These are phyloP conservation scores for Apostasia ramifera DNA, from an alignment of 106 monocot species.

Conservation along the genomic window DNA sequence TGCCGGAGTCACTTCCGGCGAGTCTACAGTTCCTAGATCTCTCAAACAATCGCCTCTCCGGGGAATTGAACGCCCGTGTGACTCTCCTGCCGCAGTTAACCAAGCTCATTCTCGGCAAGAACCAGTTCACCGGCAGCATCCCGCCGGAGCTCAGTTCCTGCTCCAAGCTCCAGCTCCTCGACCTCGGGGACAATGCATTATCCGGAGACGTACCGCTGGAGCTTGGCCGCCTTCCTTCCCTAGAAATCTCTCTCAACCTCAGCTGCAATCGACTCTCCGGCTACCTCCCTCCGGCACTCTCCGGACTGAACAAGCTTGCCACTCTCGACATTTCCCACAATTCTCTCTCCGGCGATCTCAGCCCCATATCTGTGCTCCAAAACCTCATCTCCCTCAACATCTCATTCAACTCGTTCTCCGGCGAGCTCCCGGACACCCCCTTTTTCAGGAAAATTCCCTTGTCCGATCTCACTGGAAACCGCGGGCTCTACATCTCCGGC, in stretches of 20 bases:
- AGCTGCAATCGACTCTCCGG: slow-evolving; percentile 80
- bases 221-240: slow-evolving; percentile 54
- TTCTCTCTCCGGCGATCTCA: slow-evolving; percentile 50
- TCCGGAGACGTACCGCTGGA: slow-evolving; percentile 62
- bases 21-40: slow-evolving; percentile 66
- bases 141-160: slow-evolving; percentile 57
- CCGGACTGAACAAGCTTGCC: slow-evolving; percentile 50
- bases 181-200: slow-evolving; percentile 65
- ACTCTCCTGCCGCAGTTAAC: slow-evolving; percentile 51
- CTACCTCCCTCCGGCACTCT: slow-evolving; percentile 45
- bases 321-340: slow-evolving; percentile 82
- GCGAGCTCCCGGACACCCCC: slow-evolving; percentile 62
- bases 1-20: slow-evolving; percentile 53
- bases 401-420: slow-evolving; percentile 85
- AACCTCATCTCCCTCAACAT: slow-evolving; percentile 82
- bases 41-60: slow-evolving; percentile 55
- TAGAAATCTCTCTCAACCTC: slow-evolving; percentile 87
- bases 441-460: slow-evolving; percentile 74
- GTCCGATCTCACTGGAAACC: slow-evolving; percentile 53
- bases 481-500: slow-evolving; percentile 36
- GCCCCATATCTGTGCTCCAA: slow-evolving; percentile 35
- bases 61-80: slow-evolving; percentile 36
- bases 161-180: slow-evolving; percentile 68
- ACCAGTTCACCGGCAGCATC: slow-evolving; percentile 56
- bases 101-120: slow-evolving; percentile 59